These are phyloP conservation scores for Leccinum truebloodii DNA, from an alignment of 768 basidiomycete species.

Conservation along the genomic window DNA sequence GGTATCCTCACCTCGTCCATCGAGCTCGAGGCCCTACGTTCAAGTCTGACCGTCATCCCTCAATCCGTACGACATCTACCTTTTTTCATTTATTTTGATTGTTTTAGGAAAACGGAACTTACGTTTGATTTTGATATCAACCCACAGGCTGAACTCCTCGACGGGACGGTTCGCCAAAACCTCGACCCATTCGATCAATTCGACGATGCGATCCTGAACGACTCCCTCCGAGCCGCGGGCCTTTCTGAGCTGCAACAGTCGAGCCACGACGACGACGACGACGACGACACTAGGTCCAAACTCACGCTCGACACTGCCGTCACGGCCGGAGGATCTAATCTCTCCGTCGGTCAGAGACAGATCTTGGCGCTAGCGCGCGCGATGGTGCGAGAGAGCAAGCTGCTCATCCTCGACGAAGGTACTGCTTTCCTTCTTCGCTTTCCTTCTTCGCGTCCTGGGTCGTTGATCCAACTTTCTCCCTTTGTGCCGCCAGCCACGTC, in stretches of 20 bases:
- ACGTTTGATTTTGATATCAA: background rate
- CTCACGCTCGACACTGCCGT: slow-evolving; percentile 48
- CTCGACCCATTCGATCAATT: slow-evolving; percentile 52
- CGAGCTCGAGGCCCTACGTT: slow-evolving; percentile 56
- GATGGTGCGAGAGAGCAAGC: slow-evolving; percentile 44
- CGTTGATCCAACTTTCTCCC: background rate
- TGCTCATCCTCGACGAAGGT: slow-evolving; percentile 48
- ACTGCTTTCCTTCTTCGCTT: background rate
- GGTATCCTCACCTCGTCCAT: slow-evolving; percentile 47
- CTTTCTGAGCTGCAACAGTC: slow-evolving; percentile 30
- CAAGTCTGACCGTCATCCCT: slow-evolving; percentile 61
- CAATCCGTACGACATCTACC: slow-evolving; percentile 24
- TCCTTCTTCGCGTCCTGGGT: background rate
- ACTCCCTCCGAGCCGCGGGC: slow-evolving; percentile 42
- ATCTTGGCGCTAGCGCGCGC: slow-evolving; percentile 45
- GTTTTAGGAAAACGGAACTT: background rate
- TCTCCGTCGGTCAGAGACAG: slow-evolving; percentile 50
- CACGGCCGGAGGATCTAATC: slow-evolving; percentile 36
- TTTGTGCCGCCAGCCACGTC: slow-evolving; percentile 4
- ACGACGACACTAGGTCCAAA: background rate
- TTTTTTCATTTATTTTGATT: too few species aligned
- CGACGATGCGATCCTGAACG: slow-evolving; percentile 45
- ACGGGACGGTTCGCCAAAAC: slow-evolving; percentile 47
- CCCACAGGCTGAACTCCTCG: slow-evolving; percentile 35
- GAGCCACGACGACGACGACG: background rate